Conservation (phyloP, 345 rosid species). For the Cardamine resedifolia region DNA sequence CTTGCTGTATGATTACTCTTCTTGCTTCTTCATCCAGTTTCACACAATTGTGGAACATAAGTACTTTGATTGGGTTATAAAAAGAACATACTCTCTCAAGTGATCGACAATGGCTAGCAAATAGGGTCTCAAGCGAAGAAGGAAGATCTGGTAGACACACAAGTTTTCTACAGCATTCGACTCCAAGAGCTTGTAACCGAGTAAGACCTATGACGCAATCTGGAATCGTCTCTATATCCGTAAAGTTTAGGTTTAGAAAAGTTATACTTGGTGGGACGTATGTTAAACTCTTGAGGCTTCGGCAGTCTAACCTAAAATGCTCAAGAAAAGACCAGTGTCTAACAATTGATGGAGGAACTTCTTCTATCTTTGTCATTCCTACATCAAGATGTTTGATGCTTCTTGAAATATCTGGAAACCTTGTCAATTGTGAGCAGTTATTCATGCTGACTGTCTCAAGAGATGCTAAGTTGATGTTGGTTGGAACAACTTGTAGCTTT, state of each 20-base stretch:
- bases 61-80: neutral
- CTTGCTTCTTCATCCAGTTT: constrained; percentile 6
- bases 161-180: neutral
- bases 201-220: neutral
- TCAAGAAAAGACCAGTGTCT: neutral
- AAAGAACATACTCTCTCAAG: neutral
- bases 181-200: neutral
- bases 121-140: no score
- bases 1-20: constrained; percentile 11
- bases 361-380: neutral
- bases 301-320: neutral
- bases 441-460: neutral
- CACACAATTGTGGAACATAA: neutral
- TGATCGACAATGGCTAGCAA: constrained; percentile 18
- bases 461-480: neutral
- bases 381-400: neutral
- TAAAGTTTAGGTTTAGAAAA: neutral
- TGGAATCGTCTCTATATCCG: neutral
- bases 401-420: neutral
- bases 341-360: constrained; percentile 4
- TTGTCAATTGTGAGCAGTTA: neutral
- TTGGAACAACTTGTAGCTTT: neutral
- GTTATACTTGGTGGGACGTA: neutral
- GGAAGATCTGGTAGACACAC: neutral
- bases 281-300: constrained; percentile 4